Base-by-base conservation (phyloP, 1,284 basidiomycete genomes). In the Pisolithus thermaeus region DNA sequence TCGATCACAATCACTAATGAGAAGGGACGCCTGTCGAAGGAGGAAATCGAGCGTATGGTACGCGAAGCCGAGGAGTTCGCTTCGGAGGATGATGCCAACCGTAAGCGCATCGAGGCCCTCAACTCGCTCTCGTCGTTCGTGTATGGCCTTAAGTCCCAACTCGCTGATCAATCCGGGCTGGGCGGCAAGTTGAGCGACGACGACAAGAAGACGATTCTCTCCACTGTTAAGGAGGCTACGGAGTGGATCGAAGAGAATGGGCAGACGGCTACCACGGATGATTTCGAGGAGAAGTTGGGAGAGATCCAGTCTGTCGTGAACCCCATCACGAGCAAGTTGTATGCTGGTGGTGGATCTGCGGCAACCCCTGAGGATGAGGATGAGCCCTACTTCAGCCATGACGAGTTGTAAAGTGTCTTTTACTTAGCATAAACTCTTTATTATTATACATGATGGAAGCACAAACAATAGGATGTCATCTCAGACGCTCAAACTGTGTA, bases 21-120 rank as follows among this genome's bases (percentile, higher is more conserved):
- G 64, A 87, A 87, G 72, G 89, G 89, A 52, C 88, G 92, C 71
- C 80, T 95, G 39, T 81, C 79, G 30, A 80, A 86, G 53, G 91
- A 93, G 61, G 92, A 93, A 60, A 93, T 93, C 62, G 90, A 93
- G 64, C 87, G 90, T 56, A 95, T 94, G 92, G 88, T 95, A 56
- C 79, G 74, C 51, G 92, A 95, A 64, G 92, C 91, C n/a, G 91
- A 95, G 75, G 85, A 93, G 63, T 95, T 88, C 60, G 90, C 87
- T 27, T 77, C 84, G 22, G 87, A 90, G 72, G 92, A 96, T 61
- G 92, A 92, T 62, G 82, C 84, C 25, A 80, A 91, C 71, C 84
- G 88, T 67, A 92, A 92, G 78, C 85, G 84, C 61, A 91, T 95
- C 59, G 93, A 96, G 70, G 79, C 90, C 16, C 78, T 90, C 56